Percentiles rank a stretch among this genome's conserved stretches.
phyloP scores from a whole-genome alignment of 306 rosid species.

The Sicyos baderoa region DNA sequence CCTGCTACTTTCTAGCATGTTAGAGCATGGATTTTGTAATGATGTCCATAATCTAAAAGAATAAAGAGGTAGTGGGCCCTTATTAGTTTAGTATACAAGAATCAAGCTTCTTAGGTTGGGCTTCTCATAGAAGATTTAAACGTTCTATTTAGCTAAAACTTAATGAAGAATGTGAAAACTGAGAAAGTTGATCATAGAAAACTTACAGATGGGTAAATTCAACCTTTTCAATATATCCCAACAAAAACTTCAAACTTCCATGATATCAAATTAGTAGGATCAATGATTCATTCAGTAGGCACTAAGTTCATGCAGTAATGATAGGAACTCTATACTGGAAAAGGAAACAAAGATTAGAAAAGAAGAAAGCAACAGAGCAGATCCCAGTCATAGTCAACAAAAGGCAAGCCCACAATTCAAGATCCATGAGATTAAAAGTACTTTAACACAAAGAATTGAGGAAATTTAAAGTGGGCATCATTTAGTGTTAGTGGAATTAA shows the following conservation, averaged over 20 bases:
- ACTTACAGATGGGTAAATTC: not conserved
- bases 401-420: conserved; percentile 32
- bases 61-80: not conserved
- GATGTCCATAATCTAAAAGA: not conserved
- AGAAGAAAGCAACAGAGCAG: conserved; percentile 14
- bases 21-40: not conserved
- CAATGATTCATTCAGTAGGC: conserved; percentile 18
- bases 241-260: not conserved
- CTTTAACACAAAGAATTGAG: conserved; percentile 25
- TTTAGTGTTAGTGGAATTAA: conserved; percentile 25
- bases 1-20: not conserved
- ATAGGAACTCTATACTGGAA: not conserved
- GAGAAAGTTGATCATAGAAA: conserved; percentile 3
- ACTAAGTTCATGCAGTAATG: conserved; percentile 11
- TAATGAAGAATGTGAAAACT: not conserved
- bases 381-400: conserved; percentile 29
- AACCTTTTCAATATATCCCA: not conserved
- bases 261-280: conserved; percentile 8
- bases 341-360: conserved; percentile 10
- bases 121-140: conserved; percentile 8
- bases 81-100: not conserved
- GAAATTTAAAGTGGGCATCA: conserved; percentile 30
- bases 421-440: conserved; percentile 43
- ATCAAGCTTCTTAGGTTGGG: not conserved
- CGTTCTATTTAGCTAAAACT: not conserved